Conservation (phyloP, 2,329 filamentous ascomycete genomes). For the Harringtonia lauricola region DNA sequence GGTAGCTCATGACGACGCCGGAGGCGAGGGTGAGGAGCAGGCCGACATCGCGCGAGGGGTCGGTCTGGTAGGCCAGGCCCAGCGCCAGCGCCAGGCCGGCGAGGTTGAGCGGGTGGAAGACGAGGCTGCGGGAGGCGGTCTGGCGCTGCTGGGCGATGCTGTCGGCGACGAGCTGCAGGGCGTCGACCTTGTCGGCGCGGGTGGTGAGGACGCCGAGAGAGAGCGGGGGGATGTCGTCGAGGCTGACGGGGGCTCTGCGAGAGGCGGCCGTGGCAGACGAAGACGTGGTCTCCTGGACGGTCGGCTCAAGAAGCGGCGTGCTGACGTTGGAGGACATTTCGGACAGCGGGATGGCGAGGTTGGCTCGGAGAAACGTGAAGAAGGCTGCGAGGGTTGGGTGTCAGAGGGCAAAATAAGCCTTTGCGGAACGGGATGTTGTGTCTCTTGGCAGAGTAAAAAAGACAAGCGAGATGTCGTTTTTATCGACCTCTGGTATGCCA, state of each 20-base stretch:
- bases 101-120: slow-evolving; percentile 49
- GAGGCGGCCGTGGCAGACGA: slow-evolving; percentile 22
- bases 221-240: slow-evolving; percentile 50
- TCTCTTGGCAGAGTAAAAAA: neutral
- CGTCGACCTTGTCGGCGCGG: slow-evolving; percentile 51
- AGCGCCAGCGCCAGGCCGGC: slow-evolving; percentile 33
- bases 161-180: slow-evolving; percentile 66
- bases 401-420: slow-evolving; percentile 4
- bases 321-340: slow-evolving; percentile 52
- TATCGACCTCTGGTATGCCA: neutral
- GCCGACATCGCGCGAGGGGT: slow-evolving; percentile 35
- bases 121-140: slow-evolving; percentile 48
- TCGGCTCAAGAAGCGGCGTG: slow-evolving; percentile 52
- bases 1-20: slow-evolving; percentile 50
- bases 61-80: slow-evolving; percentile 32
- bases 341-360: slow-evolving; percentile 57
- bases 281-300: slow-evolving; percentile 14
- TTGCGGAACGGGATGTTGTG: too few species aligned
- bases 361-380: slow-evolving; percentile 71
- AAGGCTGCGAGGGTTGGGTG: slow-evolving; percentile 52
- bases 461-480: too few species aligned
- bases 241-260: slow-evolving; percentile 17
- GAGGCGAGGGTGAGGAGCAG: slow-evolving; percentile 46
- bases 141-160: slow-evolving; percentile 75
- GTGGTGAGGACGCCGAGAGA: slow-evolving; percentile 45